Base-by-base conservation (phyloP, 1,139 yeast species). In the Diutina catenulata region DNA sequence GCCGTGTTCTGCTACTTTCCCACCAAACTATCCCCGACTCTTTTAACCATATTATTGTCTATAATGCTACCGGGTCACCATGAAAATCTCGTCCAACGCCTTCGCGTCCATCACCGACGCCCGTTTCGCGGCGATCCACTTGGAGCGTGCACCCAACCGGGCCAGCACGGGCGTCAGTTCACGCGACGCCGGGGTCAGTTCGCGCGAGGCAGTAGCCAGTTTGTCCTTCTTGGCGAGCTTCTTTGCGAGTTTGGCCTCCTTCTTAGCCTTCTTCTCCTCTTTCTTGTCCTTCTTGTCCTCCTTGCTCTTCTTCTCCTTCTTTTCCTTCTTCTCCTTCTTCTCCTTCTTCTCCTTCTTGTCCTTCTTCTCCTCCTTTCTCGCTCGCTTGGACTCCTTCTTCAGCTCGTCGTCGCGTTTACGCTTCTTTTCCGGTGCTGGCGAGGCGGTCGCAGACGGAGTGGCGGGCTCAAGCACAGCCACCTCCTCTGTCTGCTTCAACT, bases 101-200 rank as follows among this genome's bases (percentile, higher is more conserved):
- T 84, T 79, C 11, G 81, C 70, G 54, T 88, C 96, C 78, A 81
- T 74, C 0, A 88, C 87, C 1, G 96, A 87, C 6, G 94, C 94
- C 49, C 91, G 70, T 54, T 88, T 88, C 52, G 86, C 94, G 45
- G 71, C 79, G 41, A 88, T 87, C 79, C 86, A 87, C 53, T 75
- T 77, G 14, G 94, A 79, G 51, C 97, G 71, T 2, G 81, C 82
- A 0, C 94, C 81, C 38, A 81, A 61, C 51, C 94, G 70, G 2
- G 86, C 76, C 5, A 78, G 61, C 7, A 76, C 63, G 5, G 28
- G 39, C 20, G 39, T 38, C n/a, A n/a, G n/a, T n/a, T n/a, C n/a
- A n/a, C n/a, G n/a, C n/a, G n/a, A n/a, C n/a, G n/a, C n/a, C 3
- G 39, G 40, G 7, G 37, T 39, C 23, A 29, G 37, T 25, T 41